Conservation (phyloP, 805 yeast species). For the Candida ulmi region DNA sequence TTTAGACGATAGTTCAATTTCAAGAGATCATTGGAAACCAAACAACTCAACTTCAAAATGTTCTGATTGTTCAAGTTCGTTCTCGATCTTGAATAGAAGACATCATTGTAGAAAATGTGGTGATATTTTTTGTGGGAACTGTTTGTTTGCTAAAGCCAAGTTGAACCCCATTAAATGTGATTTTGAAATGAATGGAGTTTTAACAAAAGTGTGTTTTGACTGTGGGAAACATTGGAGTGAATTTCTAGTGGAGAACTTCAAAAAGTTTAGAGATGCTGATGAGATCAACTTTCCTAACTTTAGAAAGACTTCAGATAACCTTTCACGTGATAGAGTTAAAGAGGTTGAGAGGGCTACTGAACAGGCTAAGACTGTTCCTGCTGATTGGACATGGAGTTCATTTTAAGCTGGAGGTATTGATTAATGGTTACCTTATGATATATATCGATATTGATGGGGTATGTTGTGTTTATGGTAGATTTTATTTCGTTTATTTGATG, state of each 20-base stretch:
- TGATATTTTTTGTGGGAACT: conserved; percentile 57
- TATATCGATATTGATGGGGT: too few species aligned
- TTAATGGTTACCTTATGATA: too few species aligned
- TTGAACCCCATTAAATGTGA: conserved; percentile 26
- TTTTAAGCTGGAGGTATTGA: too few species aligned
- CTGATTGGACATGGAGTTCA: conserved; percentile 64
- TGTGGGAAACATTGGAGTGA: conserved; percentile 51
- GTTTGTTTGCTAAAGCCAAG: conserved; percentile 45
- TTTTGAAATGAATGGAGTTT: conserved; percentile 54
- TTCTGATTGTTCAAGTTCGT: conserved; percentile 50
- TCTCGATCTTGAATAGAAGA: conserved; percentile 60
- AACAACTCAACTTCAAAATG: conserved; percentile 55
- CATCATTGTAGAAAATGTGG: conserved; percentile 78
- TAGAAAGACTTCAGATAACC: conserved; percentile 3
- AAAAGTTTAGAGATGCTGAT: conserved; percentile 12
- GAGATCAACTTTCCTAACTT: conserved; percentile 12
- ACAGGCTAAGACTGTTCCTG: conserved; percentile 38
- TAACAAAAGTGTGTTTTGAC: conserved; percentile 51
- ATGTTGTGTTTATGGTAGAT: neutral
- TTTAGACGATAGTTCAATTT: conserved; percentile 2
- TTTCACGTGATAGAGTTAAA: neutral
- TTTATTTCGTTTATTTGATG: neutral
- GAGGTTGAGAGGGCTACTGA: neutral
- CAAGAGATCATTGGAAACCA: conserved; percentile 57
- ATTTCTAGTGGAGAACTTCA: conserved; percentile 25